Base-by-base conservation (phyloP, 345 rosid species). In the Microcos paniculata region DNA sequence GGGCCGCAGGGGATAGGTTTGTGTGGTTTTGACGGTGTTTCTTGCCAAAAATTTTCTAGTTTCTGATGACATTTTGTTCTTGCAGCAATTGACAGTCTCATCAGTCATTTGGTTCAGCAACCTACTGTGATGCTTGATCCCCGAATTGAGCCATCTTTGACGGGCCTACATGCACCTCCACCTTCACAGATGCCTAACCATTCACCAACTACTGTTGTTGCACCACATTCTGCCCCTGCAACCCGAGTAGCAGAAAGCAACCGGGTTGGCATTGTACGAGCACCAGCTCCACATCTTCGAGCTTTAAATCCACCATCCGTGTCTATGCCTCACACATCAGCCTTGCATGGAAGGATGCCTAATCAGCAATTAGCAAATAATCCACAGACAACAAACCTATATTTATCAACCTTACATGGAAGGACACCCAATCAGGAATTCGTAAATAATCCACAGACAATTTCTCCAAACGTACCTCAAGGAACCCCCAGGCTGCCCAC, bases 241-340 rank as follows among this genome's bases (percentile, higher is more conserved):
- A 30, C 5, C 31, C 0, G 2, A 40, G 72, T 28, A 14, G 23
- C 23, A 26, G 23, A 4, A 68, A 28, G 72, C 57, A 46, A 16
- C 40, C 0, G 23, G 72, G 57, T 48, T 48, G 46, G 57, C 66
- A 38, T 5, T 31, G 65, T 59, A 3, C 43, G 62, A 33, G 68
- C 63, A 69, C 61, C 67, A 45, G 77, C 73, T 11, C 73, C 73
- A 9, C 77, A 45, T 51, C 67, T 55, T 57, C 72, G 46, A 38
- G 75, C 64, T 19, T 28, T 33, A 11, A 67, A 62, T 43, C 23
- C 45, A 46, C 18, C 35, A 9, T 24, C 62, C 62, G 11, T 48
- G 61, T 52, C 48, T 0, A 30, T 33, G 24, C 61, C 67, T 31
- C 68, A 15, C 26, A 28, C 18, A 16, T 26, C 72, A 48, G 24